Evolutionary conservation across 768 basidiomycete genomes (phyloP).

Genomic region (Boletus reticulatus): DNA sequence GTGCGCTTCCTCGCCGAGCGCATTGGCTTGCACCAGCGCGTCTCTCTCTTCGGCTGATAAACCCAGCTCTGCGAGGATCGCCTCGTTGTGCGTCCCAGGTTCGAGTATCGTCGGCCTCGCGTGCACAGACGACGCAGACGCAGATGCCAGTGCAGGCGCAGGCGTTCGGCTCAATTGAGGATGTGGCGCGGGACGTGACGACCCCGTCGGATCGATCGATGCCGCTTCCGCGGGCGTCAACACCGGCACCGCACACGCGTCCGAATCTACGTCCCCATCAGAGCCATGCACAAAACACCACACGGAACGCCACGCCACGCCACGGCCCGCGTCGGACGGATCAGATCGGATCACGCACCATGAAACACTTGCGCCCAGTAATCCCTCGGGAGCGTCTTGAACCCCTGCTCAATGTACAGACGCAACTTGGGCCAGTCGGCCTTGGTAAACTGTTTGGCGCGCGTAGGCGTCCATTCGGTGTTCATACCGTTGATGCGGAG

Average conservation of each 20-base stretch:
- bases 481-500: conserved; percentile 41
- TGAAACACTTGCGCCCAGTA: conserved; percentile 70
- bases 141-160: conserved; percentile 1
- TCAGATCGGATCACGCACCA: conserved; percentile 36
- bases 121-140: conserved; percentile 1
- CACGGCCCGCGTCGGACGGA: neutral
- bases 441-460: conserved; percentile 42
- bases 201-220: conserved; percentile 36
- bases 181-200: conserved; percentile 49
- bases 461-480: conserved; percentile 55
- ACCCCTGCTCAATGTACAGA: conserved; percentile 62
- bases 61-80: conserved; percentile 53
- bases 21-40: conserved; percentile 45
- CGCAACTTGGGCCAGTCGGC: conserved; percentile 57
- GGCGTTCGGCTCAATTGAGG: conserved; percentile 42
- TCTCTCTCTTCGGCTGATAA: conserved; percentile 39
- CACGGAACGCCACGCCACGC: no score
- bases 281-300: neutral
- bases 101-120: conserved; percentile 25
- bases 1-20: conserved; percentile 38
- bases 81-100: conserved; percentile 54
- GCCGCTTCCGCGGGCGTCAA: conserved; percentile 62
- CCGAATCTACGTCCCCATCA: conserved; percentile 46
- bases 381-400: conserved; percentile 56
- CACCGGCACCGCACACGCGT: conserved; percentile 72